phyloP scores from a whole-genome alignment of 768 basidiomycete genomes.

The Polyporus arcularius region DNA sequence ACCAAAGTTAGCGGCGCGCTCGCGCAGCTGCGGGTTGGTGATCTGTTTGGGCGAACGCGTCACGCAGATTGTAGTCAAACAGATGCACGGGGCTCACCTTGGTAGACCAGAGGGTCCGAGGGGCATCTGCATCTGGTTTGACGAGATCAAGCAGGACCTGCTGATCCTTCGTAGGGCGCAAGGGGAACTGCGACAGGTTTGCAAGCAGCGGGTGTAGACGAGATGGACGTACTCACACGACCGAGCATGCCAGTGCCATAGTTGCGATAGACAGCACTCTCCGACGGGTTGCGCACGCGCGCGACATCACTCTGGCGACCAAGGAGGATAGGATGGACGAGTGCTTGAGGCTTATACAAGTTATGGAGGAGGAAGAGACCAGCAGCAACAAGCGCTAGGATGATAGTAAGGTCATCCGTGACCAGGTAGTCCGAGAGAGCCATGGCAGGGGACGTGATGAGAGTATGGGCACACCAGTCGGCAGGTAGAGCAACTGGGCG shows the following conservation, averaged over 20 bases:
- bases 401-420: conserved; percentile 79
- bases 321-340: conserved; percentile 92
- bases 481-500: too few species aligned
- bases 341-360: conserved; percentile 77
- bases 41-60: conserved; percentile 47
- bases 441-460: conserved; percentile 25
- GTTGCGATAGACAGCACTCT: conserved; percentile 89
- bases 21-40: conserved; percentile 69
- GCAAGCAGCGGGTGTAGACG: background rate
- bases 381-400: conserved; percentile 72
- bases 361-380: conserved; percentile 78
- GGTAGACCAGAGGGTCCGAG: conserved; percentile 78
- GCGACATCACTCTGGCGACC: conserved; percentile 91
- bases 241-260: conserved; percentile 85
- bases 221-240: conserved; percentile 51
- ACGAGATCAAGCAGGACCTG: conserved; percentile 67
- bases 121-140: conserved; percentile 61
- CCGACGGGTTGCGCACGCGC: conserved; percentile 73
- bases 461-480: too few species aligned
- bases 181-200: conserved; percentile 59
- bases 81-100: conserved; percentile 44
- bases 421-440: conserved; percentile 58
- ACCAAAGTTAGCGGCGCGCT: conserved; percentile 72
- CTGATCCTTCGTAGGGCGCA: conserved; percentile 71
- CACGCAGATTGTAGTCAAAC: background rate